Evolutionary conservation across 2,329 filamentous ascomycete species (phyloP), one percentile per base, ranked within the genome.

Genomic region (Trichoderma sp.): DNA sequence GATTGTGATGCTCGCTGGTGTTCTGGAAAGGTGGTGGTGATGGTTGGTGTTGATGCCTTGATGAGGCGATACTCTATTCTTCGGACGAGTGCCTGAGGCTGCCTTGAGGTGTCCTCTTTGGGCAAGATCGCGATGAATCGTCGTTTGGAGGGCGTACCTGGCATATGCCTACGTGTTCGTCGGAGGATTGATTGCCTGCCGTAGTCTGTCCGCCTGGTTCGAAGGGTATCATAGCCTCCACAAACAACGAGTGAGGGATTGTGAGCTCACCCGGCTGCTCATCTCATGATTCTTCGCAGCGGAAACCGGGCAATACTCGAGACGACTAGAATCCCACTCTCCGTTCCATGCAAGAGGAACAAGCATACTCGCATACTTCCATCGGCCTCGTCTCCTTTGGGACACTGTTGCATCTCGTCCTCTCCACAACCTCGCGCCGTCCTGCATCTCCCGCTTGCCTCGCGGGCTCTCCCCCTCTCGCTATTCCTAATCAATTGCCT

Each of bases 361-460:
- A 39, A 39, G 34, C 34, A 39, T 9, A 39, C 34, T 39, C 34
- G 34, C 56, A 30, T 47, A 34, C 26, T 17, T 34, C 10, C 28
- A 45, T 19, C 57, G 24, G 44, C 45, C 39, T 15, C 47, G 44
- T 28, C 45, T 43, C 47, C 15, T 44, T 52, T 52, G 48, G 48
- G 48, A 52, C 45, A 30, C 56, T 10, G 58, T 61, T 61, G 59
- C 57, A 60, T 60, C 58, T 61, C 44, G 28, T 19, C n/a, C 28
- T 19, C 59, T 54, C 48, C 48, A 62, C 39, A 34, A 54, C 54
- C 47, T 54, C 3, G 50, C 57, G 21, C 19, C 30, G 34, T 12
- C 24, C 56, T 48, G 14, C 54, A n/a, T 52, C n/a, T 61, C n/a
- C 26, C 48, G 30, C n/a, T 15, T n/a, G 10, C 24, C 24, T 61